A percentile compares a stretch with the other conserved stretches of the same genome.
Conservation (phyloP, 225 moss, liverwort and hornwort genomes). For the Thuidium tamariscinum region DNA sequence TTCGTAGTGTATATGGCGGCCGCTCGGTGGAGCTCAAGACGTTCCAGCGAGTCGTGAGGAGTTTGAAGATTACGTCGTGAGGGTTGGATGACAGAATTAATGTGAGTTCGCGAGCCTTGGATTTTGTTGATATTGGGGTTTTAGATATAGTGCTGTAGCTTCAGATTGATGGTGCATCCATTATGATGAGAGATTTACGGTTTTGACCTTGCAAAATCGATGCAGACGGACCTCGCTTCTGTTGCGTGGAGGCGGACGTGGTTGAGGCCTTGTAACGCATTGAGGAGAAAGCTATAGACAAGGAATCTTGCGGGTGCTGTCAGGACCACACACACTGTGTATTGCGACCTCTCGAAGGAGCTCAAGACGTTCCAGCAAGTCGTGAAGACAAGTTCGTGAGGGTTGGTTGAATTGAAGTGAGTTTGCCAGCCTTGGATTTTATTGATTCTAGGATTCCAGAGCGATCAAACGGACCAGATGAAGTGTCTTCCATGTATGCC, state of each 20-base stretch:
- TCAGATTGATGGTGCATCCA: conserved; percentile 14
- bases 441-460: neutral
- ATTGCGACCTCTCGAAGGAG: conserved; percentile 34
- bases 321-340: conserved; percentile 25
- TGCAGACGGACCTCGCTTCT: conserved; percentile 19
- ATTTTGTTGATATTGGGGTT: neutral
- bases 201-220: conserved; percentile 11
- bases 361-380: conserved; percentile 29
- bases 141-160: conserved; percentile 11
- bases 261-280: conserved; percentile 19
- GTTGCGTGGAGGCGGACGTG: conserved; percentile 20
- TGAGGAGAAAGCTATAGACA: conserved; percentile 18
- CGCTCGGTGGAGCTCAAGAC: conserved; percentile 45
- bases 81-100: neutral
- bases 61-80: conserved; percentile 15
- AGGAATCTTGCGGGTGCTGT: conserved; percentile 17
- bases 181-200: neutral
- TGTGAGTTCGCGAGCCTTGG: neutral
- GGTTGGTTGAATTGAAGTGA: neutral
- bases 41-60: conserved; percentile 29
- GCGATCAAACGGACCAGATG: neutral
- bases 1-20: conserved; percentile 31
- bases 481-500: neutral
- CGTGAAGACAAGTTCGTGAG: conserved; percentile 13
- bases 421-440: neutral